Base-by-base conservation (phyloP, 257 asterid genomes). In the Solanum chiquidenum region DNA sequence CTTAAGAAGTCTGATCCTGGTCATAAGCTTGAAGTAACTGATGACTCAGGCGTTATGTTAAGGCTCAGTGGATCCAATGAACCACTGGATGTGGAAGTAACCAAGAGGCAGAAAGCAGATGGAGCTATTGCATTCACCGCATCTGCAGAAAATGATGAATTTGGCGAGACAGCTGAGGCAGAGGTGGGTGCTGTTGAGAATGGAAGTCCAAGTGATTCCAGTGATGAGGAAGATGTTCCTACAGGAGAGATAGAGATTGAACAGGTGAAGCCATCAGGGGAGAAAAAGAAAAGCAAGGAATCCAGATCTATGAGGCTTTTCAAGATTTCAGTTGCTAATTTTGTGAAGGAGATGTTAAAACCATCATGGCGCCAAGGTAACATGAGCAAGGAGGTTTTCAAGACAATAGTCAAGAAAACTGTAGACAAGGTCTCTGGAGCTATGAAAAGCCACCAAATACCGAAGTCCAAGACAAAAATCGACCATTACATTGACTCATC, bases 291-390 rank as follows among this genome's bases (percentile, higher is more conserved):
- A 88, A 89, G 91, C 88, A 94, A 92, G 91, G 98, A 93, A 58
- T 92, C 95, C 76, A 92, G 93, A 89, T 94, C 98, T 9, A 89
- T 88, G 90, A 95, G 90, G 86, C 94, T 88, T 83, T 97, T 97
- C 88, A 94, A 95, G 91, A 79, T 80, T 88, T 93, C 98, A 49
- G 89, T 97, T 90, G 99, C 99, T 91, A 87, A 91, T 91, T 97
- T 97, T 90, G 99, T 97, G 88, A 97, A 97, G 95, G 98, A 97
- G 89, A 95, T 95, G 85, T 87, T 95, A 83, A 97, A 97, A 92
- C 99, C 99, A 74, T 97, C 99, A 25, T 97, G 99, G 99, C 95
- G 98, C 88, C 99, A 97, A 90, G 99, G 99, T 88, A 95, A 93
- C 90, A 97, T 97, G 99, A 97, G 98, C 94, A 97, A 95, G 94